Evolutionary conservation across 225 moss, liverwort and hornwort species (phyloP).

Genomic region (Bryoerythrophyllum caledonicum): DNA sequence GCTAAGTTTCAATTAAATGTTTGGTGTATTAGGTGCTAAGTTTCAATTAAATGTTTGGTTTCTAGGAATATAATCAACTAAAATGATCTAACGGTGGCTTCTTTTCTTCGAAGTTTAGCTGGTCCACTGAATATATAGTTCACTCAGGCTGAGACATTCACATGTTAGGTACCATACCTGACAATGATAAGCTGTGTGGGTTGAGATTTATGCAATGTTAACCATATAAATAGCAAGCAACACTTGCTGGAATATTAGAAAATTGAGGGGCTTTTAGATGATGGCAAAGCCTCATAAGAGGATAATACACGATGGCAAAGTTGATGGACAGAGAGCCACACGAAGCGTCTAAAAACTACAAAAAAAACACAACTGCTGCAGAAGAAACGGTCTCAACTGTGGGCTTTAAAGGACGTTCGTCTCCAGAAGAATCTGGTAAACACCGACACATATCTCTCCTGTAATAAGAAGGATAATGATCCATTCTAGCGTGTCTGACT

Average conservation of each 20-base stretch:
- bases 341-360: constrained; percentile 14
- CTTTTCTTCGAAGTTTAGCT: neutral
- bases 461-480: constrained; percentile 97
- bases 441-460: constrained; percentile 92
- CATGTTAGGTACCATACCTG: neutral
- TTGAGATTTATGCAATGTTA: neutral
- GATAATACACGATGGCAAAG: neutral
- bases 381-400: neutral
- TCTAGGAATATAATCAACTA: too few relatives aligned
- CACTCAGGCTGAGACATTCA: neutral
- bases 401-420: constrained; percentile 32
- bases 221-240: neutral
- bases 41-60: too few relatives aligned
- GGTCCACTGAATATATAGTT: neutral
- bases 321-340: neutral
- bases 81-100: too few relatives aligned
- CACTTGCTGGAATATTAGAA: neutral
- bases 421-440: constrained; percentile 85
- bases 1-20: too few relatives aligned
- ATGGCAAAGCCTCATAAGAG: neutral
- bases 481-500: constrained; percentile 97
- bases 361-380: neutral
- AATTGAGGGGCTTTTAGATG: neutral
- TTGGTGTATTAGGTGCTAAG: too few relatives aligned
- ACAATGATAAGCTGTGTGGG: neutral